Percentiles rank a stretch among this genome's conserved stretches.
phyloP scores from a whole-genome alignment of 2,329 filamentous ascomycete species.

The Colletotrichum liaoningense region DNA sequence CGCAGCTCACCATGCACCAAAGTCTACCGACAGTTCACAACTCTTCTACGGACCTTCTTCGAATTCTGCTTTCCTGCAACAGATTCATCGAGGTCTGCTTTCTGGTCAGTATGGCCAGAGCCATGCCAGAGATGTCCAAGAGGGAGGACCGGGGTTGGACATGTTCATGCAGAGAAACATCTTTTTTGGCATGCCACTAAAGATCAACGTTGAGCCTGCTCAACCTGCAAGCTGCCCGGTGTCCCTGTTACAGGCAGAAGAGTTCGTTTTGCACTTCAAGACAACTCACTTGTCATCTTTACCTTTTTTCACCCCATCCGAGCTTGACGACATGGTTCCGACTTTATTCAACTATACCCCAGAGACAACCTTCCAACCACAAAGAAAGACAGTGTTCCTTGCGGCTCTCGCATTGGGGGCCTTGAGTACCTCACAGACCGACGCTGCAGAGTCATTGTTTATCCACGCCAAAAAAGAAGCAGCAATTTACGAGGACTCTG shows the following conservation, averaged over 20 bases:
- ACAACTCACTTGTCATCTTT: slow-evolving; percentile 31
- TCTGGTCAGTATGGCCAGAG: slow-evolving; percentile 34
- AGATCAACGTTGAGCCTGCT: slow-evolving; percentile 33
- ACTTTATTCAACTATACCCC: slow-evolving; percentile 34
- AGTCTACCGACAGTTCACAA: slow-evolving; percentile 40
- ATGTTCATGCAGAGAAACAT: slow-evolving; percentile 45
- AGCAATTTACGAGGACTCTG: slow-evolving; percentile 42
- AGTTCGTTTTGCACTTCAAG: slow-evolving; percentile 39
- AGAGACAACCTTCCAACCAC: slow-evolving; percentile 35
- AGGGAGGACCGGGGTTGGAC: slow-evolving; percentile 42
- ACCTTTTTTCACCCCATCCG: slow-evolving; percentile 38
- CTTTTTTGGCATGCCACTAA: slow-evolving; percentile 44
- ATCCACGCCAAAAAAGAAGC: slow-evolving; percentile 41
- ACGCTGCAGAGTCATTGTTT: slow-evolving; percentile 41
- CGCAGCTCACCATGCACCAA: slow-evolving; percentile 37
- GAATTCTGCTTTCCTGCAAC: slow-evolving; percentile 45
- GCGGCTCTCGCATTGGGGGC: slow-evolving; percentile 43
- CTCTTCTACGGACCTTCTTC: slow-evolving; percentile 44
- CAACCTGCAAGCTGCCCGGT: slow-evolving; percentile 27
- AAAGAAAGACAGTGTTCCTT: slow-evolving; percentile 38
- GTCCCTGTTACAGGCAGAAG: slow-evolving; percentile 33
- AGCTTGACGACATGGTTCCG: slow-evolving; percentile 39
- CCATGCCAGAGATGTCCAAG: slow-evolving; percentile 37
- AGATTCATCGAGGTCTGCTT: slow-evolving; percentile 43
- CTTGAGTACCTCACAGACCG: slow-evolving; percentile 39